phyloP scores from a whole-genome alignment of 2,329 filamentous ascomycete species.

The Exophiala xenobiotica region DNA sequence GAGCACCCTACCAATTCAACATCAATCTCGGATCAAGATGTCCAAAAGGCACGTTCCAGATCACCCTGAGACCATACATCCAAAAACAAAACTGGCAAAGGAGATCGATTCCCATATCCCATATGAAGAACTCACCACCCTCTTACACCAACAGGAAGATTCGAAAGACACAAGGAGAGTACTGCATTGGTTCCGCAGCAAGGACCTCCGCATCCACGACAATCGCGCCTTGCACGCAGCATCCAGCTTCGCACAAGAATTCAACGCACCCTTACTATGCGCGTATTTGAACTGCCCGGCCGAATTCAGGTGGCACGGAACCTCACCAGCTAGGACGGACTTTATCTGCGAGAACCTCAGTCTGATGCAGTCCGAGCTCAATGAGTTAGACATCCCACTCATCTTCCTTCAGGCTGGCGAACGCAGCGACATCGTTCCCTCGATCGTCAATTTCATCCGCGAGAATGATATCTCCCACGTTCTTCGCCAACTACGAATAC shows the following conservation, averaged over 20 bases:
- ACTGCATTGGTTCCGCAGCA: slow-evolving; percentile 53
- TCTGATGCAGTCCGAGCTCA: slow-evolving; percentile 48
- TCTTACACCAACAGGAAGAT: slow-evolving; percentile 41
- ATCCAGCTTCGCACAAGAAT: slow-evolving; percentile 46
- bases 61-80: slow-evolving; percentile 41
- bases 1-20: background rate
- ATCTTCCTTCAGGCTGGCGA: slow-evolving; percentile 46
- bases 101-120: slow-evolving; percentile 49
- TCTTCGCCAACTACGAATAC: slow-evolving; percentile 50
- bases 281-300: slow-evolving; percentile 49
- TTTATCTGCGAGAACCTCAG: slow-evolving; percentile 48
- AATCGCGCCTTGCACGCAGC: slow-evolving; percentile 50
- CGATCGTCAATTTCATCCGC: slow-evolving; percentile 45
- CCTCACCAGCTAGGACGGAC: slow-evolving; percentile 49
- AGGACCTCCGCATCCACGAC: slow-evolving; percentile 52
- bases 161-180: slow-evolving; percentile 43
- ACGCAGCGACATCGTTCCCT: slow-evolving; percentile 44
- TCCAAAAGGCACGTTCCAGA: slow-evolving; percentile 32
- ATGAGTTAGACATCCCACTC: slow-evolving; percentile 51
- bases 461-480: slow-evolving; percentile 48
- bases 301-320: slow-evolving; percentile 53
- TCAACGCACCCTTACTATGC: slow-evolving; percentile 45
- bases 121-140: slow-evolving; percentile 42
- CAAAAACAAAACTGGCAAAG: slow-evolving; percentile 51
- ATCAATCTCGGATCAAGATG: slow-evolving; percentile 22